Conservation (phyloP, 202 grass and related monocot genomes). For the Cymbopogon flexuosus region DNA sequence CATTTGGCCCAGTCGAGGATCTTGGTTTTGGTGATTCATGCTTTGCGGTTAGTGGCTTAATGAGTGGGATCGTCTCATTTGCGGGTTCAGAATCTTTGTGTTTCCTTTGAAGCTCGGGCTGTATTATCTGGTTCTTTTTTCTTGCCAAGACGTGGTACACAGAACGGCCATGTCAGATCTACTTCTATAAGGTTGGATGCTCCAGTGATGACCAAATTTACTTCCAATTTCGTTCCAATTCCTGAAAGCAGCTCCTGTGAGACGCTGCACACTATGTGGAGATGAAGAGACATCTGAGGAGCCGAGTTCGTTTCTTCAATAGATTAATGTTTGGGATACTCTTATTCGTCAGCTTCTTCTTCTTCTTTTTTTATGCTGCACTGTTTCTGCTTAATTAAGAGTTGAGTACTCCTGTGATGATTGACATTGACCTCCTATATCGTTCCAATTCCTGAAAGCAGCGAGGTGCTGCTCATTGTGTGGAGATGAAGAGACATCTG, state of each 20-base stretch:
- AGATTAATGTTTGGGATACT: neutral
- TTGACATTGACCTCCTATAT: conserved; percentile 18
- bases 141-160: neutral
- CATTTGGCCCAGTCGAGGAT: neutral
- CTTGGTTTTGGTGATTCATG: neutral
- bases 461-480: conserved; percentile 10
- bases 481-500: conserved; percentile 46
- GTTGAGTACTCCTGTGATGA: conserved; percentile 22
- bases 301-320: neutral
- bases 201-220: conserved; percentile 27
- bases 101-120: neutral
- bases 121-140: neutral
- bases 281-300: conserved; percentile 42
- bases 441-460: conserved; percentile 42
- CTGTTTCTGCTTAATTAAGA: neutral
- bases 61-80: neutral
- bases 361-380: neutral
- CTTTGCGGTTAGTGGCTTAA: neutral
- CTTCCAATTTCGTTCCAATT: conserved; percentile 31
- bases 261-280: conserved; percentile 20
- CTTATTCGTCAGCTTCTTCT: neutral
- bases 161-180: neutral
- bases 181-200: neutral
- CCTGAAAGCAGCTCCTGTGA: conserved; percentile 15
- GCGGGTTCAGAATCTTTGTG: neutral